Evolutionary conservation across 352 stramenopile species (phyloP), one percentile per base, ranked within the genome.

Genomic region (Phytophthora pseudosyringae): DNA sequence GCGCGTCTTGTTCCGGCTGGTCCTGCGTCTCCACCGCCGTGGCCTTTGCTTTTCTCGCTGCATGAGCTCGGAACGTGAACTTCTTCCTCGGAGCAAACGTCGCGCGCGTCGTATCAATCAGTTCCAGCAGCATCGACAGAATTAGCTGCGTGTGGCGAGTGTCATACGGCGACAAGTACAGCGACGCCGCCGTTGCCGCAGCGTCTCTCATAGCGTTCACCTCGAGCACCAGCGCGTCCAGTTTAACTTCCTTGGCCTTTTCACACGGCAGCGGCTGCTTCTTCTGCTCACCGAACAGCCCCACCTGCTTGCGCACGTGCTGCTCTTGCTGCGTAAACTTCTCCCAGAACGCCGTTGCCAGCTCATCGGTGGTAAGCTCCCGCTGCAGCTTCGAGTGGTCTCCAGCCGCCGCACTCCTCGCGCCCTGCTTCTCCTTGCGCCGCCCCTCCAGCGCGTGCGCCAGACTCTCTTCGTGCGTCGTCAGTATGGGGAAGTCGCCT

Each of bases 161-260:
- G 55, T 97, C 89, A 48, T 97, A 97, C 36, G 85, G 81, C n/a
- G 88, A 91, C 38, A 97, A 63, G 60, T 83, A 94, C 25, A 97
- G 57, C 33, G 88, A 91, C 7, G 86, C 81, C n/a, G 78, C 85
- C 0, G 74, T 81, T 1, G 85, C 83, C 2, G 80, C 71, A 6
- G 80, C 64, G 39, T 94, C 78, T 13, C 80, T 68, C 80, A 94
- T 86, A 25, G 41, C 67, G 43, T 86, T 73, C 18, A 91, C 71
- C 12, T 66, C 26, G 10, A 81, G 47, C 45, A 90, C 67, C 18
- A 90, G 62, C 1, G 75, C 69, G 41, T 94, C 80, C 35, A 92
- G 58, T 32, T 79, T 69, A 13, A 85, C 59, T 39, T 77, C 74
- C 26, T 86, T 71, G n/a, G 63, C 44, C 0, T 65, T 45, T 21